Base-by-base conservation (phyloP, 305 asterid genomes). In the Ajuga reptans region DNA sequence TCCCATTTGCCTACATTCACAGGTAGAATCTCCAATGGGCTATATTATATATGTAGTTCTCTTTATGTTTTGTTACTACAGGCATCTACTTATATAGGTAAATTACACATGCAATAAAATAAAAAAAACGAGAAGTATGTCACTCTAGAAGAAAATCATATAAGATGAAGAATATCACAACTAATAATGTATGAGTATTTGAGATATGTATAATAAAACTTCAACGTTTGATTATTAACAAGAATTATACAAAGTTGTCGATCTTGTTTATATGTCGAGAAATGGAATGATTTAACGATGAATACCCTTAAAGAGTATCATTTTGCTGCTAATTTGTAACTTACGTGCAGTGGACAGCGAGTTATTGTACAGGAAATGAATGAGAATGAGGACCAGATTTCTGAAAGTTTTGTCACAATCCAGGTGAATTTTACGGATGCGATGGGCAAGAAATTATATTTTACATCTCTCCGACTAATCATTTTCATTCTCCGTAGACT, bases 311-410 rank as follows among this genome's bases (percentile, higher is more conserved):
- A 47, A 51, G 17, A 39, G 43, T 37, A 29, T 53, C 31, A 29
- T 71, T 55, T 39, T 76, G 63, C 42, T 78, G 69, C 81, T 79
- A 46, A 69, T 74, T 55, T 74, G 39, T 62, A 42, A 57, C 66
- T 62, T 72, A 57, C 76, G 62, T 81, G 83, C 92, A 93, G 99
- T 68, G 99, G 94, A 63, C 99, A 93, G 72, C 78, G 89, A 83
- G 88, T 93, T 45, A 75, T 83, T 39, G 87, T 93, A 74, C 95
- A 85, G 79, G 96, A 90, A 42, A 73, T 64, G 71, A 76, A 72
- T 66, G 84, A 84, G 37, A 74, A 81, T 57, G 79, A 71, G 65
- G 87, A 84, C 64, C 79, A 80, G 69, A 29, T 73, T 72, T 74
- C 86, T 61, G 97, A 93, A 78, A 81, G 17, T 72, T 84, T 84